Evolutionary conservation across 768 basidiomycete genomes (phyloP).

Genomic region (Cytidiella melzeri): DNA sequence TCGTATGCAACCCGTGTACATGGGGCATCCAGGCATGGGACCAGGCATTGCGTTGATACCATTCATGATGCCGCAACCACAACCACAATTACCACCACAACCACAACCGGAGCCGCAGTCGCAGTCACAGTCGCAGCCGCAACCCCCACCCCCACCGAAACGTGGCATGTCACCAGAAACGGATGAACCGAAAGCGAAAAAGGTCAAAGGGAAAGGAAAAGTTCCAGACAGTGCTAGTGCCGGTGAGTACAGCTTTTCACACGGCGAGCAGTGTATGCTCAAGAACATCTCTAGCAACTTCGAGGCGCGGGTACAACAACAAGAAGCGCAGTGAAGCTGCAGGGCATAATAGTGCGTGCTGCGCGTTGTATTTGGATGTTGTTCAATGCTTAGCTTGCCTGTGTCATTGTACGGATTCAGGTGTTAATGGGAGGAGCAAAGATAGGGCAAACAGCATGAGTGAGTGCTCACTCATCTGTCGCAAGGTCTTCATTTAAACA

Average conservation of each 20-base stretch:
- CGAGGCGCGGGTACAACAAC: conserved; percentile 62
- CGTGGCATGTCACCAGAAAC: conserved; percentile 33
- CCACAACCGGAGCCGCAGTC: no score
- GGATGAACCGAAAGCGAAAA: conserved; percentile 41
- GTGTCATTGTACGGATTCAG: no score
- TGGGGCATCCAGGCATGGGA: conserved; percentile 6
- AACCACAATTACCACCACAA: conserved; percentile 24
- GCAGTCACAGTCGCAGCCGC: no score
- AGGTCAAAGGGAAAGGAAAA: conserved; percentile 35
- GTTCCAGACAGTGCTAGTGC: conserved; percentile 25
- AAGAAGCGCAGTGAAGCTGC: conserved; percentile 72
- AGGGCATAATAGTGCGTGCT: conserved; percentile 45
- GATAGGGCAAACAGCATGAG: no score
- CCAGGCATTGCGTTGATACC: conserved; percentile 4
- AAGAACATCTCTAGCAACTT: conserved; percentile 23
- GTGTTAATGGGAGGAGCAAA: no score
- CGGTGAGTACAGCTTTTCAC: conserved; percentile 20
- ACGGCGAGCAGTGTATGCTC: background rate
- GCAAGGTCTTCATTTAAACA: background rate
- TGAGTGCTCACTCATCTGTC: no score
- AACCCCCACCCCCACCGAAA: conserved; percentile 24
- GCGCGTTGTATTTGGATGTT: no score
- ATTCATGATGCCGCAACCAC: conserved; percentile 13
- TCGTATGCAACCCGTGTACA: conserved; percentile 16
- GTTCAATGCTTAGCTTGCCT: no score